Evolutionary conservation across 371 early-diverging fungal species (phyloP), one percentile per base, ranked within the genome.

Genomic region (Apophysomyces ossiformis): DNA sequence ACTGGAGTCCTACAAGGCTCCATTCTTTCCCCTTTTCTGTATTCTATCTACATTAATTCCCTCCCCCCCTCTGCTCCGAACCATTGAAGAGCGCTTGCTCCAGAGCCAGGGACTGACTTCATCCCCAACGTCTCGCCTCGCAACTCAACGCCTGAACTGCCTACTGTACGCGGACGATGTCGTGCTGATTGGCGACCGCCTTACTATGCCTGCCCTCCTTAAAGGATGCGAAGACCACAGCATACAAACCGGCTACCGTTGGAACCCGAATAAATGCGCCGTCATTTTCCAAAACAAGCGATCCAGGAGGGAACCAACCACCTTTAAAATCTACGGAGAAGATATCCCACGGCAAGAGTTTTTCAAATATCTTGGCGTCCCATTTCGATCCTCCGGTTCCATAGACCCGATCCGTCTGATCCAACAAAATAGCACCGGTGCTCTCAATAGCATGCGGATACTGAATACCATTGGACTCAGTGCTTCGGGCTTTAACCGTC

Each of bases 191-290:
- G 69, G 59, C n/a, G 39, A 50, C 0, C 4, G 46, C 13, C 39
- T 37, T 7, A 57, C 65, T 5, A 64, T 69, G 8, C 61, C 54
- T 0, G 21, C 8, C 2, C 43, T 69, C 37, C 46, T 65, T 0
- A 1, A 35, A 2, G 26, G 21, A 9, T 58, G 57, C 8, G 63
- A 65, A 44, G 32, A 21, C 1, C 68, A 72, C 57, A 45, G 57
- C 12, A 26, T 45, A 8, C 45, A 58, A 39, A 37, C 60, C 5
- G 70, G 70, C 1, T 73, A 69, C 50, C 61, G 62, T 8, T 69
- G 70, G 68, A 64, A 57, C 26, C 73, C 70, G 1, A 50, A 38
- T 46, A 73, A 73, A 57, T 73, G 67, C 38, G 61, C 46, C n/a
- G 21, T 69, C 21, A 21, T 63, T 7, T 45, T 60, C 0, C 9